phyloP scores from a whole-genome alignment of 192 early-diverging fungal genomes.

The Linnemannia elongata region DNA sequence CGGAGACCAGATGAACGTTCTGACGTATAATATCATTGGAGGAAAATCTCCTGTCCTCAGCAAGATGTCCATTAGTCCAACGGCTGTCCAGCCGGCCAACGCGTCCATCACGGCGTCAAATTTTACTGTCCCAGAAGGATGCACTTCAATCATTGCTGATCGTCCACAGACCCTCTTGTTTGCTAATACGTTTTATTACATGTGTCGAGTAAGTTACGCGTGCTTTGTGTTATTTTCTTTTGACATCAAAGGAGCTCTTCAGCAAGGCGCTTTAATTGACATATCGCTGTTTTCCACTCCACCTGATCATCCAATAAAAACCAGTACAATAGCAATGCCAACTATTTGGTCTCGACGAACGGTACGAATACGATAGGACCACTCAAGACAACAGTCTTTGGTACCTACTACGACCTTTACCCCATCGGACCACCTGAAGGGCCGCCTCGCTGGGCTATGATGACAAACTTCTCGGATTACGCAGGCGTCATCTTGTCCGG shows the following conservation, averaged over 20 bases:
- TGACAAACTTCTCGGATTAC: slow-evolving; percentile 12
- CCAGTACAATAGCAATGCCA: background rate
- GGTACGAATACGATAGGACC: background rate
- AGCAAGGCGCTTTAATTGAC: too few relatives aligned
- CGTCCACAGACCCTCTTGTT: background rate
- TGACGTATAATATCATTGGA: background rate
- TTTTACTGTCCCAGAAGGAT: background rate
- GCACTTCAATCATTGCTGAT: background rate
- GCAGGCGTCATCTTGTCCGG: slow-evolving; percentile 9
- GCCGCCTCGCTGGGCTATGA: slow-evolving; percentile 14
- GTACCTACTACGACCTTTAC: background rate
- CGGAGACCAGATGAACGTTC: background rate
- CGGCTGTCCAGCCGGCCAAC: background rate
- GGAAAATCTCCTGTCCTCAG: background rate
- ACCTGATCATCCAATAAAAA: background rate
- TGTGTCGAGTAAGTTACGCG: background rate
- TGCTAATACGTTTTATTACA: background rate
- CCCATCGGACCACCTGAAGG: slow-evolving; percentile 13
- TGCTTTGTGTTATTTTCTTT: too few relatives aligned
- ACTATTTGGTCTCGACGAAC: slow-evolving; percentile 12
- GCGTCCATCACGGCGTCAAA: background rate
- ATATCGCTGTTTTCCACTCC: background rate
- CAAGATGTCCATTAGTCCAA: slow-evolving; percentile 9
- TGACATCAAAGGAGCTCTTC: too few relatives aligned
- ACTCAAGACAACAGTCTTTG: background rate